These are phyloP conservation scores for Termitomyces sp. DNA, from an alignment of 768 basidiomycete genomes.

Conservation along the genomic window DNA sequence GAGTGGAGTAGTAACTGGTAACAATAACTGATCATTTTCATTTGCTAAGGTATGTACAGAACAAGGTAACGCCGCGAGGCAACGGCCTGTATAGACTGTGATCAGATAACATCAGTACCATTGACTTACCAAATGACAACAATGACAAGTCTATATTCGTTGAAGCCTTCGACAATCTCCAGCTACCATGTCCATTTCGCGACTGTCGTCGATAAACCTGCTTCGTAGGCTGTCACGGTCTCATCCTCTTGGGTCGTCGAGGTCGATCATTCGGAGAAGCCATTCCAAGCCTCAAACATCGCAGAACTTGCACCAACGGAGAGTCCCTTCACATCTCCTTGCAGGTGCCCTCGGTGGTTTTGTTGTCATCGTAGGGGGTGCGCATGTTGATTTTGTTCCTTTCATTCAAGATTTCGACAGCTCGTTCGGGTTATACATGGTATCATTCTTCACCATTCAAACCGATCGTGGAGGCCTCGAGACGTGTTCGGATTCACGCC, in stretches of 20 bases:
- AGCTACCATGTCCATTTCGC: not conserved
- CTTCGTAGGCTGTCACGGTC: too few species aligned
- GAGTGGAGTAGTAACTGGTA: not conserved
- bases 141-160: too few species aligned
- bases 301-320: not conserved
- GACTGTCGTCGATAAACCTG: not conserved
- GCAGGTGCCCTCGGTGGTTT: constrained; percentile 5
- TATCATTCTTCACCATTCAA: constrained; percentile 42
- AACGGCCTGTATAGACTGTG: too few species aligned
- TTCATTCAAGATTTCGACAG: not conserved
- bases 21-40: too few species aligned
- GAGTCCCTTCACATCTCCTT: constrained; percentile 2
- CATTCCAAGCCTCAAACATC: not conserved
- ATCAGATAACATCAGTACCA: too few species aligned
- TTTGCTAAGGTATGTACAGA: too few species aligned
- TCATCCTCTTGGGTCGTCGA: not conserved
- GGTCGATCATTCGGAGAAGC: not conserved
- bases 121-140: too few species aligned
- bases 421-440: constrained; percentile 28
- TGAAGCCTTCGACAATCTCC: too few species aligned
- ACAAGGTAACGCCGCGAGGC: too few species aligned
- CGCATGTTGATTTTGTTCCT: not conserved
- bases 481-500: constrained; percentile 14
- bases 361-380: not conserved
- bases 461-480: constrained; percentile 29